These are phyloP conservation scores for Hypoxylon perforatum DNA, from an alignment of 495 filamentous ascomycete genomes.

Conservation along the genomic window DNA sequence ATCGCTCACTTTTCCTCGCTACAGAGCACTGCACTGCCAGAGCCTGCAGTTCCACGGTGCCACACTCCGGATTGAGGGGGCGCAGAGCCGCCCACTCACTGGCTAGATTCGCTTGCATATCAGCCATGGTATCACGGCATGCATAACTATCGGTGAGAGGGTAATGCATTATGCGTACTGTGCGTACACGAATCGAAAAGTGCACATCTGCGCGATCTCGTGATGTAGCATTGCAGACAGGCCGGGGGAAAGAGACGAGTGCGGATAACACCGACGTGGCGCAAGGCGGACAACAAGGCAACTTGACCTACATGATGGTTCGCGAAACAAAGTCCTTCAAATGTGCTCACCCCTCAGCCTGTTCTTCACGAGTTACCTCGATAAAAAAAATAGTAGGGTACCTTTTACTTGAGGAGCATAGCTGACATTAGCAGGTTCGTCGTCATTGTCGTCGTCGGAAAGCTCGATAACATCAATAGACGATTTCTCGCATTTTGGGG, in stretches of 20 bases:
- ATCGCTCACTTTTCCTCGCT: background rate
- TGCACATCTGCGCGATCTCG: background rate
- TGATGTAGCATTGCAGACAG: background rate
- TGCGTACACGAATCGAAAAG: background rate
- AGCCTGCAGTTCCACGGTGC: background rate
- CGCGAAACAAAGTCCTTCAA: too few relatives aligned
- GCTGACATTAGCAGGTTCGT: too few relatives aligned
- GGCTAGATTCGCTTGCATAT: background rate
- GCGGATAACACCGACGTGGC: slow-evolving; percentile 1
- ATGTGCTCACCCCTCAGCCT: too few relatives aligned
- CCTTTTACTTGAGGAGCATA: too few relatives aligned
- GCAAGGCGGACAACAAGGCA: slow-evolving; percentile 3
- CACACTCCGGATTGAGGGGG: background rate
- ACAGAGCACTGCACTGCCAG: background rate
- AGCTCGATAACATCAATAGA: slow-evolving; percentile 2
- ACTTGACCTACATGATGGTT: background rate
- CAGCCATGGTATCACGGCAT: slow-evolving; percentile 19
- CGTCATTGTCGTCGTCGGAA: slow-evolving; percentile 10
- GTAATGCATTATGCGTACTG: background rate
- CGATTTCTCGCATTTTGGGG: background rate
- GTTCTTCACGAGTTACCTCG: too few relatives aligned
- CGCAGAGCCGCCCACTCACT: background rate
- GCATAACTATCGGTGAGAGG: slow-evolving; percentile 24
- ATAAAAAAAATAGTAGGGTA: too few relatives aligned
- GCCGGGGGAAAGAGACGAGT: background rate